These are phyloP conservation scores for Trichophyton simii DNA, from an alignment of 2,329 filamentous ascomycete genomes.

Conservation along the genomic window DNA sequence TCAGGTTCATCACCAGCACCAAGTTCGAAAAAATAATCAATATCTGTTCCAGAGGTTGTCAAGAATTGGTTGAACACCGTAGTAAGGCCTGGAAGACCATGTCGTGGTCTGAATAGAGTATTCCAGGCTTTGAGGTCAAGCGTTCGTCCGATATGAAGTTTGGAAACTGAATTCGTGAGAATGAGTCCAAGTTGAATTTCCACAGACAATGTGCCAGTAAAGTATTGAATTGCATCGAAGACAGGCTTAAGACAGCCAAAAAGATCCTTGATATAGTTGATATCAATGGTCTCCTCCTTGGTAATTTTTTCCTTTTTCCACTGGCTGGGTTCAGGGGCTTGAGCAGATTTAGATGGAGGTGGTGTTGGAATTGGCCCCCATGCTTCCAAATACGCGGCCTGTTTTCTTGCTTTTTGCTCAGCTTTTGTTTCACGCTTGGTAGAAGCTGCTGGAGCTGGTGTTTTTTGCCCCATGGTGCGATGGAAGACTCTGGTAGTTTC, in stretches of 20 bases:
- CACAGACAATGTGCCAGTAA: conserved; percentile 24
- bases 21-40: conserved; percentile 28
- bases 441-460: conserved; percentile 8
- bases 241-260: conserved; percentile 20
- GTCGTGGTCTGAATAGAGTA: conserved; percentile 22
- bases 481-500: conserved; percentile 17
- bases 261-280: conserved; percentile 16
- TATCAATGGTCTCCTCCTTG: conserved; percentile 8
- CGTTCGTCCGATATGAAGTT: conserved; percentile 12
- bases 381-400: conserved; percentile 21
- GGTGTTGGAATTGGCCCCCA: conserved; percentile 15
- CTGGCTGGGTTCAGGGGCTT: conserved; percentile 5
- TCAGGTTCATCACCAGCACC: conserved; percentile 15
- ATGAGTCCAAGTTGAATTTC: conserved; percentile 29
- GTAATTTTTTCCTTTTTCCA: conserved; percentile 10
- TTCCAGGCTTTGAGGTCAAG: conserved; percentile 20
- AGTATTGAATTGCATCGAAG: conserved; percentile 24
- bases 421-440: conserved; percentile 14
- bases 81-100: conserved; percentile 18
- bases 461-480: conserved; percentile 23
- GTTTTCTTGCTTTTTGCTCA: conserved; percentile 15
- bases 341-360: not conserved
- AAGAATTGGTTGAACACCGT: conserved; percentile 27
- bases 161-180: conserved; percentile 20
- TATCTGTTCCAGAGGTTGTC: conserved; percentile 29